phyloP scores from a whole-genome alignment of 78 protist species.

The Polysphondylium violaceum region DNA sequence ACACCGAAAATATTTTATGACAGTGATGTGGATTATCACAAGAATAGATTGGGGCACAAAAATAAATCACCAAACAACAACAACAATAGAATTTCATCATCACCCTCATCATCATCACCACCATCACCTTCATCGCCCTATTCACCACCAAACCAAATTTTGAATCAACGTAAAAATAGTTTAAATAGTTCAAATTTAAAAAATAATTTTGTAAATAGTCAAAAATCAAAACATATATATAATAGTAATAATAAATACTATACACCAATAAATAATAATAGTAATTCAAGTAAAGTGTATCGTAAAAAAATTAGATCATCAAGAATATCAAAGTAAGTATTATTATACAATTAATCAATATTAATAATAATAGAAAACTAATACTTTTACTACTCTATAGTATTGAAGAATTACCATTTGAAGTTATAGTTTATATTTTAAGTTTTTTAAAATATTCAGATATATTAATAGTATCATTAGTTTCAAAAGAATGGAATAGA shows the following conservation, averaged over 20 bases:
- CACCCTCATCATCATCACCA: neutral
- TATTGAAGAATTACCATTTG: constrained; percentile 63
- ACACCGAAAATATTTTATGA: constrained; percentile 14
- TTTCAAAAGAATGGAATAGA: constrained; percentile 44
- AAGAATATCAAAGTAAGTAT: neutral
- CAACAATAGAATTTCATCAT: neutral
- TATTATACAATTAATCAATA: neutral
- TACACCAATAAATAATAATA: neutral
- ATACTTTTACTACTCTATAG: constrained; percentile 10
- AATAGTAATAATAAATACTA: constrained; percentile 9
- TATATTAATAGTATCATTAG: constrained; percentile 36
- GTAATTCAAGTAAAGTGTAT: constrained; percentile 15
- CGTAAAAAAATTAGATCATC: neutral
- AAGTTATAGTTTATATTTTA: constrained; percentile 42
- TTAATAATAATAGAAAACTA: neutral
- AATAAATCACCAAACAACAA: neutral
- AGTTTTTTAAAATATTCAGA: constrained; percentile 45
- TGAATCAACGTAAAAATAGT: neutral
- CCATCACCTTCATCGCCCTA: constrained; percentile 6
- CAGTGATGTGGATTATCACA: constrained; percentile 23
- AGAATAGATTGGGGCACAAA: neutral
- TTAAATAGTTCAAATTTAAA: neutral
- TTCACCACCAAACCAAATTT: too few species aligned
- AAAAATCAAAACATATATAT: neutral
- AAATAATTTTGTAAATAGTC: neutral